A percentile compares a stretch with the other conserved stretches of the same genome.
Conservation (phyloP, 2,329 filamentous ascomycete species). For the Beauveria sp. region DNA sequence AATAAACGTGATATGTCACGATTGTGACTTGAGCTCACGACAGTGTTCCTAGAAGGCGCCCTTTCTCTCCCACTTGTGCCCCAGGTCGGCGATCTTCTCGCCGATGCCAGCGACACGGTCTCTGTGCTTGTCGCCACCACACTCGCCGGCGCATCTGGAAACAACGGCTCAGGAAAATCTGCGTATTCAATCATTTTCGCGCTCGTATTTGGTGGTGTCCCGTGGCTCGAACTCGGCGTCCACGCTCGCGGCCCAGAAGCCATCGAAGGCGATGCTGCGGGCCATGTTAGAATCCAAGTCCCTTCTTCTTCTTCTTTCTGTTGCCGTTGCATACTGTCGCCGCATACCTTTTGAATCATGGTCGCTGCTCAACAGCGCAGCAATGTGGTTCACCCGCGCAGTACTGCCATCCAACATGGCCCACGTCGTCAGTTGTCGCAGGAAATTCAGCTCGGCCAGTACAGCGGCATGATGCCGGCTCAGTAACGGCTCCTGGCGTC, state of each 20-base stretch:
- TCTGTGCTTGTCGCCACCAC: not conserved
- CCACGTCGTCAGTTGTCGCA: conserved; percentile 12
- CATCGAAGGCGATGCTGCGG: not conserved
- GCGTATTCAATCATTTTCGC: not conserved
- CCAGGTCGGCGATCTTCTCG: not conserved
- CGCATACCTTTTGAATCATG: not conserved
- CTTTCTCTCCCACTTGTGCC: not conserved
- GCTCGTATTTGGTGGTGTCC: not conserved
- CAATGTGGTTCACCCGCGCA: not conserved
- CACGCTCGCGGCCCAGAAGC: not conserved
- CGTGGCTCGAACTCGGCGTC: not conserved
- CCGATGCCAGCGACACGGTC: not conserved
- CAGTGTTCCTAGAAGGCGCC: not conserved
- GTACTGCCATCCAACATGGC: not conserved
- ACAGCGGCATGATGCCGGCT: conserved; percentile 23
- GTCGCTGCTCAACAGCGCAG: not conserved
- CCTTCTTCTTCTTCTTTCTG: not conserved
- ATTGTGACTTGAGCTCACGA: conserved; percentile 7
- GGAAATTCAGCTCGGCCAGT: conserved; percentile 22
- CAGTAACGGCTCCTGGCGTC: conserved; percentile 19
- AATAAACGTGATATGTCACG: conserved; percentile 2
- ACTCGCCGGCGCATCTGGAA: not conserved
- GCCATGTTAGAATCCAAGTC: not conserved
- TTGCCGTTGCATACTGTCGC: too few species aligned
- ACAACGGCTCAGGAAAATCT: not conserved